Percentiles rank a stretch among this genome's conserved stretches.
These are phyloP conservation scores for Fusarium sp. DNA, from an alignment of 2,329 filamentous ascomycete species.

Conservation along the genomic window DNA sequence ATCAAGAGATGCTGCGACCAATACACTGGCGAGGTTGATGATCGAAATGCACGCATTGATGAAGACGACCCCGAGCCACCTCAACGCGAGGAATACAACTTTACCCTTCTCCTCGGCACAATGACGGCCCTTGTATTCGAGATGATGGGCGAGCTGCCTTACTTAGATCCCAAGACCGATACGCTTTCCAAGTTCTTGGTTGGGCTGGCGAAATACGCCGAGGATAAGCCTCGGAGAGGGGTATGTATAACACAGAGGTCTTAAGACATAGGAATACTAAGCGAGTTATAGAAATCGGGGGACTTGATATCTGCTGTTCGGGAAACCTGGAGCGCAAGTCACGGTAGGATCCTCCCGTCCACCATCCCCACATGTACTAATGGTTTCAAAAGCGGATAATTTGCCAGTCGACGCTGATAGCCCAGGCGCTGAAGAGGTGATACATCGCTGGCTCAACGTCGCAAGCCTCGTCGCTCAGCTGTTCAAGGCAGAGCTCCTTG, in stretches of 20 bases:
- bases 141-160: background rate
- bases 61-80: background rate
- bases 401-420: too few species aligned
- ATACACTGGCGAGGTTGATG: background rate
- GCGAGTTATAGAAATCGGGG: too few species aligned
- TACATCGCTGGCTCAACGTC: conserved; percentile 4
- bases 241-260: too few species aligned
- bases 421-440: background rate
- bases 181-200: background rate
- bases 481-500: background rate
- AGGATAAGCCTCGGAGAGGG: too few species aligned
- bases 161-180: background rate
- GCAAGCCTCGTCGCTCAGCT: conserved; percentile 11
- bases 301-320: too few species aligned
- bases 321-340: too few species aligned
- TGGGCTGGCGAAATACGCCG: too few species aligned
- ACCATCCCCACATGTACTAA: too few species aligned
- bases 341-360: too few species aligned
- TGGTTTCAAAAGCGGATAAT: too few species aligned
- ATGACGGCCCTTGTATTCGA: background rate
- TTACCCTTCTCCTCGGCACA: accelerated
- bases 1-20: background rate
- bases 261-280: too few species aligned
- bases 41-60: background rate
- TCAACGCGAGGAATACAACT: background rate